A percentile compares a stretch with the other conserved stretches of the same genome.
Conservation (phyloP, 331 rosid species). For the Quercus lobata region DNA sequence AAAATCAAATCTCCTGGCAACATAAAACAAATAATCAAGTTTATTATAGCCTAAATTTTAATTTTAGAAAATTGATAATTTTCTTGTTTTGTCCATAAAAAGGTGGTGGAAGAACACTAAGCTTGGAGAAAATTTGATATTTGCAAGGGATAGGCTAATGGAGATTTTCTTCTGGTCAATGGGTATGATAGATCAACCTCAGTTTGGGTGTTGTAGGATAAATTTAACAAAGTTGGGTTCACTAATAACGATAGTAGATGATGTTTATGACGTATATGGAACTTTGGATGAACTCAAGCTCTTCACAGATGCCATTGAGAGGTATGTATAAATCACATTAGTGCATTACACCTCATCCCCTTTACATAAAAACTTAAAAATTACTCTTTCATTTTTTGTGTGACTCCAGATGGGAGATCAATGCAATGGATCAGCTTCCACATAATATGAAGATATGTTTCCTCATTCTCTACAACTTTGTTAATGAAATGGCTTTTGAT, state of each 20-base stretch:
- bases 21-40: too few species aligned
- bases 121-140: neutral
- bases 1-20: too few species aligned
- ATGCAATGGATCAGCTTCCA: conserved; percentile 8
- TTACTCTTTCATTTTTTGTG: too few species aligned
- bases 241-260: neutral
- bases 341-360: too few species aligned
- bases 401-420: conserved; percentile 16
- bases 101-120: neutral
- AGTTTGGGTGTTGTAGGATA: neutral
- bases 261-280: neutral
- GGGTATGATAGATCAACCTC: neutral
- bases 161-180: neutral
- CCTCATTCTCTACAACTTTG: neutral
- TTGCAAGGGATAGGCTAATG: neutral
- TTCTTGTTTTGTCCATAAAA: neutral
- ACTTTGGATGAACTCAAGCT: neutral
- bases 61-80: neutral
- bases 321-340: neutral
- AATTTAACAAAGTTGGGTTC: neutral
- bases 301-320: neutral
- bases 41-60: too few species aligned
- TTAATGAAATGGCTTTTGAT: conserved; percentile 13
- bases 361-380: neutral
- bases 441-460: conserved; percentile 27